phyloP scores from a whole-genome alignment of 1,284 basidiomycete species.

The Vanrija pseudolonga region DNA sequence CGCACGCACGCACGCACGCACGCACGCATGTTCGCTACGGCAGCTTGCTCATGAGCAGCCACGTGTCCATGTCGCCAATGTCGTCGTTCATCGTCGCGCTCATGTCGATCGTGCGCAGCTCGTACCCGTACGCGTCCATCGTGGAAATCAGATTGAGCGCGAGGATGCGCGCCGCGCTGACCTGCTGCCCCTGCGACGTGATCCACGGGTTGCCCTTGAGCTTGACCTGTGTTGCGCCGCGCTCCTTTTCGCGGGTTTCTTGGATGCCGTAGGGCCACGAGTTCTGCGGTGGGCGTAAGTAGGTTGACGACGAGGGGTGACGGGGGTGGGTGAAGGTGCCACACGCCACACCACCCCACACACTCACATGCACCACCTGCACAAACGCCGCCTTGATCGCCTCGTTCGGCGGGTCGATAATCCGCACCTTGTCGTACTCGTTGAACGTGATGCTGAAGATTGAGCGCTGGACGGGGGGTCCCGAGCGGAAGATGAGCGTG shows the following conservation, averaged over 20 bases:
- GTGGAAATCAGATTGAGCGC: slow-evolving; percentile 26
- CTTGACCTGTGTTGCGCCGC: slow-evolving; percentile 35
- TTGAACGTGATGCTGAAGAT: slow-evolving; percentile 41
- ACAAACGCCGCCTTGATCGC: slow-evolving; percentile 27
- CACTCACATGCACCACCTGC: slow-evolving; percentile 28
- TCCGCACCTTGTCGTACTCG: slow-evolving; percentile 40
- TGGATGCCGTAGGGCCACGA: slow-evolving; percentile 39
- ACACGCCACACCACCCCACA: not conserved
- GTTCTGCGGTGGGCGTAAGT: slow-evolving; percentile 6
- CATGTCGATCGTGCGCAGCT: slow-evolving; percentile 38
- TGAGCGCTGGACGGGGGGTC: slow-evolving; percentile 24
- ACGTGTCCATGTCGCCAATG: slow-evolving; percentile 28
- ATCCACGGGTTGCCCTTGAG: slow-evolving; percentile 38
- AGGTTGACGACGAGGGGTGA: too few relatives aligned
- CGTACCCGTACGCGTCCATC: slow-evolving; percentile 38
- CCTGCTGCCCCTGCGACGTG: slow-evolving; percentile 24
- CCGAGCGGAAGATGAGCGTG: slow-evolving; percentile 35
- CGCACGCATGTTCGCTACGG: too few relatives aligned
- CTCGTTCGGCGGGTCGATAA: slow-evolving; percentile 39
- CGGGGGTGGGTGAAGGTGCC: not conserved
- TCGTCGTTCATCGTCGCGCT: slow-evolving; percentile 19
- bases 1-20: too few relatives aligned
- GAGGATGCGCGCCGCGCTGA: slow-evolving; percentile 26
- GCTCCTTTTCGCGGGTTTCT: slow-evolving; percentile 30
- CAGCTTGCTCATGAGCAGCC: slow-evolving; percentile 18